Evolutionary conservation across 129 eudicot species (phyloP).

Genomic region (Arctium minus): DNA sequence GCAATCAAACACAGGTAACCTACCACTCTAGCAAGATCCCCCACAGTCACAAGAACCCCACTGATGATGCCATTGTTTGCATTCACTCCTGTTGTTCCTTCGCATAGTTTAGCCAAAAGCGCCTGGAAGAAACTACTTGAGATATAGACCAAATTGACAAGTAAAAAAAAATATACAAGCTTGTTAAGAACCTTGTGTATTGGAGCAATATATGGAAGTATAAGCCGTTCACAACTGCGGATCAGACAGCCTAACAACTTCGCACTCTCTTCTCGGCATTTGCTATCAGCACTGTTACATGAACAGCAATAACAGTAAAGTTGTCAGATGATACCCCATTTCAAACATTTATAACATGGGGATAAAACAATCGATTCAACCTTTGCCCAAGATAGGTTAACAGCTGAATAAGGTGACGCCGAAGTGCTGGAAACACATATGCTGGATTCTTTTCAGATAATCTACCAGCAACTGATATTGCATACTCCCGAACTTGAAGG

Average conservation of each 20-base stretch:
- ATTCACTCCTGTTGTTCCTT: conserved; percentile 82
- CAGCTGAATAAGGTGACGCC: conserved; percentile 90
- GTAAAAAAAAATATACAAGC: background rate
- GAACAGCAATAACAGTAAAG: background rate
- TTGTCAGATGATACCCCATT: background rate
- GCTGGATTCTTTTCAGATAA: conserved; percentile 97
- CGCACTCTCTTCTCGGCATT: conserved; percentile 98
- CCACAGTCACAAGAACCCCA: conserved; percentile 92
- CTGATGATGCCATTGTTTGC: conserved; percentile 86
- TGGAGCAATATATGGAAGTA: conserved; percentile 94
- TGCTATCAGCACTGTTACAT: conserved; percentile 75
- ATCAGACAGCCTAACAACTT: conserved; percentile 91
- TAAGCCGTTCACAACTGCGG: conserved; percentile 91
- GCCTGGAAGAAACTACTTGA: conserved; percentile 54
- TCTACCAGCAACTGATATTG: conserved; percentile 93
- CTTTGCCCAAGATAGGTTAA: conserved; percentile 85
- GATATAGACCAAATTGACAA: background rate
- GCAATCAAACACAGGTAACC: conserved; percentile 23
- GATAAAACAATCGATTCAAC: conserved; percentile 31
- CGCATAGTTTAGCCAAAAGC: conserved; percentile 76
- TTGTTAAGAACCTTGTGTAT: conserved; percentile 68
- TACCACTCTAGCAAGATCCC: conserved; percentile 98
- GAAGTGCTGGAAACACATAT: conserved; percentile 97
- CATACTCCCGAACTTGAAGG: conserved; percentile 86
- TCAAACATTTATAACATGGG: background rate